These are phyloP conservation scores for Yamadazyma atmosphaerica DNA, from an alignment of 1,139 yeast genomes.

Conservation along the genomic window DNA sequence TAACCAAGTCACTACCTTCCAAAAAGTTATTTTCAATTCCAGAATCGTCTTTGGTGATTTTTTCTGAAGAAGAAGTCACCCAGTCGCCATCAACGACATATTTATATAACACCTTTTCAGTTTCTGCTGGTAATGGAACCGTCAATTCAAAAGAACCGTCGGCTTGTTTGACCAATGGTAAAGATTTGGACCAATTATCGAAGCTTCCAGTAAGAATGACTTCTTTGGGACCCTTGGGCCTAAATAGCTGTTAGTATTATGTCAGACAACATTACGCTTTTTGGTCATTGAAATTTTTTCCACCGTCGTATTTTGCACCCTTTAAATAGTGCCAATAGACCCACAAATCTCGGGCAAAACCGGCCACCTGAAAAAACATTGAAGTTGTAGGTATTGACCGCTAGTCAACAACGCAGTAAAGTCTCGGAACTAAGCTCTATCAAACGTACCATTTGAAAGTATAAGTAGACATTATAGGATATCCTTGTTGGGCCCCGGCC, in stretches of 20 bases:
- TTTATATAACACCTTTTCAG: conserved; percentile 56
- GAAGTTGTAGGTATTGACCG: too few relatives aligned
- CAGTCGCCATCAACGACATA: conserved; percentile 77
- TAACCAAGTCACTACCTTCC: conserved; percentile 38
- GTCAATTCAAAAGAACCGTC: conserved; percentile 62
- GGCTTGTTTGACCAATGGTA: conserved; percentile 57
- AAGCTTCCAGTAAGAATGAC: conserved; percentile 78
- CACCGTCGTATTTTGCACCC: not conserved
- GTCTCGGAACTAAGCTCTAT: too few relatives aligned
- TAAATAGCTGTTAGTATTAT: conserved; percentile 22
- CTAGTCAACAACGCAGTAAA: too few relatives aligned
- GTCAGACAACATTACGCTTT: not conserved
- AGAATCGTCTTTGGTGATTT: conserved; percentile 43
- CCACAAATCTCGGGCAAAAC: not conserved
- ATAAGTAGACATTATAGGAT: conserved; percentile 23
- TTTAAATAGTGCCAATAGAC: not conserved
- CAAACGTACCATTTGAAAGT: conserved; percentile 32
- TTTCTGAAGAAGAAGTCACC: conserved; percentile 50
- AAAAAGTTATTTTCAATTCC: conserved; percentile 68
- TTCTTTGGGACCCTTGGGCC: conserved; percentile 76
- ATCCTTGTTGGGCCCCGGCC: conserved; percentile 1
- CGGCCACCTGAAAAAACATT: not conserved
- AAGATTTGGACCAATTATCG: conserved; percentile 68
- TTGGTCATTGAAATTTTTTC: not conserved
- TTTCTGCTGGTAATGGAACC: conserved; percentile 49